A percentile compares a stretch with the other conserved stretches of the same genome.
phyloP scores from a whole-genome alignment of 2,329 filamentous ascomycete genomes.

The Penicillium sp. region DNA sequence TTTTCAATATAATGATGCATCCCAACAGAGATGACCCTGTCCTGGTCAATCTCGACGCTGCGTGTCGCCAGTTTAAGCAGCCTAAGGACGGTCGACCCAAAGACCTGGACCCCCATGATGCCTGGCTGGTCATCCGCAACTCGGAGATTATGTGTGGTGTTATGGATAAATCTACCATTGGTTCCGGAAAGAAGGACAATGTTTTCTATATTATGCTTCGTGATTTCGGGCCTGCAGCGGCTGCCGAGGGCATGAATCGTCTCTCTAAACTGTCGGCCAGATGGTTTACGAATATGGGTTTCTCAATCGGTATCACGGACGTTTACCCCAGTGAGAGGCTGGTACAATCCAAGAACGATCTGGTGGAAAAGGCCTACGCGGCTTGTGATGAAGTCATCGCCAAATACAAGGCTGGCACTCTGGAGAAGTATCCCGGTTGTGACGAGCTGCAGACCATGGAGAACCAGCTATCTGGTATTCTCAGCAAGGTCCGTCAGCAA shows the following conservation, averaged over 20 bases:
- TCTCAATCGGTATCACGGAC: conserved; percentile 93
- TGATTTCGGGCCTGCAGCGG: conserved; percentile 86
- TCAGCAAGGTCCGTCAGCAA: conserved; percentile 85
- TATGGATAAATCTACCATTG: conserved; percentile 98
- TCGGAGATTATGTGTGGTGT: conserved; percentile 95
- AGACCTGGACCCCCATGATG: conserved; percentile 77
- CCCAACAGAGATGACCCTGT: conserved; percentile 81
- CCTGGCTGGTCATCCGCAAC: conserved; percentile 88
- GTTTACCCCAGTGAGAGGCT: conserved; percentile 77
- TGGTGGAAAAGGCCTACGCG: conserved; percentile 73
- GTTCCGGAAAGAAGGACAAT: conserved; percentile 93
- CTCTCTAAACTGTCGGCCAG: conserved; percentile 85
- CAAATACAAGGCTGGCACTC: conserved; percentile 70
- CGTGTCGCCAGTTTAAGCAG: conserved; percentile 67
- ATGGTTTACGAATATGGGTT: conserved; percentile 82
- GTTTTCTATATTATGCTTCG: conserved; percentile 95
- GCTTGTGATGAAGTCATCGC: conserved; percentile 80
- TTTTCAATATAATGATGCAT: conserved; percentile 87
- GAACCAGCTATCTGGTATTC: conserved; percentile 81
- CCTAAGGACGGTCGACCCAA: conserved; percentile 38
- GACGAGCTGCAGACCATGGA: conserved; percentile 90
- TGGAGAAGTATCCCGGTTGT: conserved; percentile 83
- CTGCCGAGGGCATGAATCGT: conserved; percentile 88
- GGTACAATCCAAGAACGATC: conserved; percentile 65
- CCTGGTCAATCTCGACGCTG: conserved; percentile 85